Evolutionary conservation across 192 early-diverging fungal genomes (phyloP), one percentile per base, ranked within the genome.

Genomic region (Radiomyces spectabilis): DNA sequence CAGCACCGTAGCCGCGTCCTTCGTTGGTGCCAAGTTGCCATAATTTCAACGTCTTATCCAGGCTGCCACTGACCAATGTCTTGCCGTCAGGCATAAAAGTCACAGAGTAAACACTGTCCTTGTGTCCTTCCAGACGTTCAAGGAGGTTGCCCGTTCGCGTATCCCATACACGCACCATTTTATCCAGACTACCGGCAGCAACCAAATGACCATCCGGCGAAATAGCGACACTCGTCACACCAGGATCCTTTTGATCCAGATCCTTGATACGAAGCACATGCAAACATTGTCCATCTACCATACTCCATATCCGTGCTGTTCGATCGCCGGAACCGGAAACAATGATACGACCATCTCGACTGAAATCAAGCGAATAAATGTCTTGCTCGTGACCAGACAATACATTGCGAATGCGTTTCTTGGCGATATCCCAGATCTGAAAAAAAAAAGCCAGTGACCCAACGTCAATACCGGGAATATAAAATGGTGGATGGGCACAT

Each of bases 311-410:
- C 53, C 89, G 74, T 37, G 83, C 89, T 0, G 89, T 87, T 55
- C 85, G 84, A 72, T 92, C 89, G 39, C 89, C 89, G 5, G 87
- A 89, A 30, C 95, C 96, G 15, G 88, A 92, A 33, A 94, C 91
- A 63, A 99, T 84, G 15, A 81, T 83, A 51, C 79, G 66, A 29
- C 94, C 94, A 65, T 96, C 94, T 22, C 83, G 74, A 51, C 85
- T 85, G 77, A 94, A 99, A 55, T 97, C 96, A 65, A 99, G 73
- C 26, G 85, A 89, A 68, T 99, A 99, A 61, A 99, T 97, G 62
- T 99, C 96, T 71, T 93, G 90, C 42, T 92, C 90, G 63, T 99
- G 96, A n/a, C 96, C 96, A 24, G 70, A 64, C 41, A 95, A 81
- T 15, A 76, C 76, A 65, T 78, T 76, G 33, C 74, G 74, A 37